A percentile compares a stretch with the other conserved stretches of the same genome.
Evolutionary conservation across 2,329 filamentous ascomycete species (phyloP).

Genomic region (Xylaria sp.): DNA sequence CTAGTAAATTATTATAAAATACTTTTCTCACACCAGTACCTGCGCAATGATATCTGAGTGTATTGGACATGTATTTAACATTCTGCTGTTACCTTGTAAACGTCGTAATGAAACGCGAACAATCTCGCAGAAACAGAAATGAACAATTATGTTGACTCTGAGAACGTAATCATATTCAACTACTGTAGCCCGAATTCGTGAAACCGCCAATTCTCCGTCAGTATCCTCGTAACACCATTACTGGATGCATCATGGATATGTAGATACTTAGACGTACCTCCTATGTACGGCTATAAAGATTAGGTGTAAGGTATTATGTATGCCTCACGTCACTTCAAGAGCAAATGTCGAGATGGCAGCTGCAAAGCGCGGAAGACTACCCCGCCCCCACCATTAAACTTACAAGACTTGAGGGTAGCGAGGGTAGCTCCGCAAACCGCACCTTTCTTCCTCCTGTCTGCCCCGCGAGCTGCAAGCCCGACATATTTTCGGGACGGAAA

Average conservation of each 20-base stretch:
- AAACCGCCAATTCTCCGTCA: too few species aligned
- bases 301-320: not conserved
- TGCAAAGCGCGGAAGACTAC: slow-evolving; percentile 19
- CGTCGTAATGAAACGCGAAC: too few species aligned
- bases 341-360: slow-evolving; percentile 28
- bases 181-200: not conserved
- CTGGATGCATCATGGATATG: not conserved
- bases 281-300: too few species aligned
- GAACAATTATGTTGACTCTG: too few species aligned
- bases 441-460: slow-evolving; percentile 4
- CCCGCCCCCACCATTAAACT: slow-evolving; percentile 39
- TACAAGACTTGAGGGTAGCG: slow-evolving; percentile 9
- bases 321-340: slow-evolving; percentile 35
- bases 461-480: slow-evolving; percentile 14
- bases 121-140: too few species aligned
- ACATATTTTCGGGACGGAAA: slow-evolving; percentile 23
- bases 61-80: not conserved
- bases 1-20: not conserved
- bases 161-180: not conserved
- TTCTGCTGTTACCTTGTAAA: too few species aligned
- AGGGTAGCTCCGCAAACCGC: slow-evolving; percentile 35
- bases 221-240: not conserved
- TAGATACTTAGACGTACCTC: too few species aligned
- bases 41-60: not conserved
- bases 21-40: not conserved